Evolutionary conservation across 441 rosid species (phyloP), one percentile per base, ranked within the genome.

Genomic region (Flueggea neowawraea): DNA sequence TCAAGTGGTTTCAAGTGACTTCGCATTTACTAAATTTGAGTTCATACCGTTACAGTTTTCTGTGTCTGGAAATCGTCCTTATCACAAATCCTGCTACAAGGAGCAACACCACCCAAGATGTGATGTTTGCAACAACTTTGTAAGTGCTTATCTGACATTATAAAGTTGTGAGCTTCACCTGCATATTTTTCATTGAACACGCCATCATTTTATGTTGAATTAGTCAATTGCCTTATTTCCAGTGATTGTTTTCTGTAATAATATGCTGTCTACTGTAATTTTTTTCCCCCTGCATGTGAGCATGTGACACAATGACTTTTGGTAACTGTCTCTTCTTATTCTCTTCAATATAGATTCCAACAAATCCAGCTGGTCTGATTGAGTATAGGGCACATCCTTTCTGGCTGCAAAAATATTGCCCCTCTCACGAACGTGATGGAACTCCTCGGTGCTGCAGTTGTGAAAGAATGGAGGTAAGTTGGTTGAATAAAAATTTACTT

Each of bases 391-490:
- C 89, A 33, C 98, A 93, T 81, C 98, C 97, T 48, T 88, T 88
- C 75, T 93, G 98, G 98, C 58, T 57, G 44, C 97, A 90, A 74
- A 93, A 88, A 72, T 92, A 92, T 70, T 92, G 98, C 72, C 98
- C 97, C 36, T 78, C 89, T 0, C 98, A 93, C 63, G 98, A 93
- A 73, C 87, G 68, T 52, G 99, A 95, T 63, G 87, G 89, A 50
- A 95, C 99, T 67, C 91, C 88, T 63, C 82, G 96, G 44, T 95
- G 98, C 60, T 92, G 98, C 69, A 92, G 99, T 66, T 95, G 99
- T 59, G 98, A 95, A 73, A 78, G 98, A 76, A 87, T 95, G 96
- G 96, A 95, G 99, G 99, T 91, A 55, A 68, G 84, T 78, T 73
- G 57, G 55, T 31, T 36, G 44, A 59, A 41, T 33, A 28, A 33